Base-by-base conservation (phyloP, 768 basidiomycete species). In the Boletus patriciae region DNA sequence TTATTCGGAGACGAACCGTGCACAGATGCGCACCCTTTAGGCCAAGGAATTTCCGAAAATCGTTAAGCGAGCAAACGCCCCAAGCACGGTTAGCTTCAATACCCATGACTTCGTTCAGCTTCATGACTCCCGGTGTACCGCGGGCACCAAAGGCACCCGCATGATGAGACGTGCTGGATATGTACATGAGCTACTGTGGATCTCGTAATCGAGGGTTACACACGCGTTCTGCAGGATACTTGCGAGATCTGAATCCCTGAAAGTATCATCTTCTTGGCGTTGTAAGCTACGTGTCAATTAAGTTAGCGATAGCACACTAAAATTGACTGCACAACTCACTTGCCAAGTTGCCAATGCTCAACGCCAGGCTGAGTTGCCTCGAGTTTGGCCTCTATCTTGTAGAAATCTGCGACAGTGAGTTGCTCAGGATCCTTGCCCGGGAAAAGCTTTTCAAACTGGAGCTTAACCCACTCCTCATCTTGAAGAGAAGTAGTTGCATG, bases 51-150 rank as follows among this genome's bases (percentile, higher is more conserved):
- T 79, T 85, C 54, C 91, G 77, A 73, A 94, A 94, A 57, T 93
- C 91, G 60, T 94, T 94, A 59, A 94, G 68, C 2, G 87, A 85
- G 67, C 91, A 93, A 19, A 87, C 84, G 46, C 90, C 91, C 91
- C 91, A 94, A 21, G 66, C 61, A 31, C 92, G 81, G 65, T 82
- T 87, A 55, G 86, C 78, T 62, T 88, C 84, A 45, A 94, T 92
- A 41, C 90, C 90, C 88, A 94, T 88, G 40, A 92, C 77, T 67
- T 94, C 92, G 58, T 92, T 82, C 25, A 92, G 66, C 42, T 80
- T 83, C 86, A 93, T 88, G 46, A 80, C 70, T n/a, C 70, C 78
- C 46, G 92, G 92, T 3, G 88, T 92, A 6, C 87, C 83, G 19
- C 88, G 83, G 21, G 91, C 92, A 53, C 87, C 77, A 74, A 92